Base-by-base conservation (phyloP, 352 stramenopile genomes). In the Pythium folliculosum region DNA sequence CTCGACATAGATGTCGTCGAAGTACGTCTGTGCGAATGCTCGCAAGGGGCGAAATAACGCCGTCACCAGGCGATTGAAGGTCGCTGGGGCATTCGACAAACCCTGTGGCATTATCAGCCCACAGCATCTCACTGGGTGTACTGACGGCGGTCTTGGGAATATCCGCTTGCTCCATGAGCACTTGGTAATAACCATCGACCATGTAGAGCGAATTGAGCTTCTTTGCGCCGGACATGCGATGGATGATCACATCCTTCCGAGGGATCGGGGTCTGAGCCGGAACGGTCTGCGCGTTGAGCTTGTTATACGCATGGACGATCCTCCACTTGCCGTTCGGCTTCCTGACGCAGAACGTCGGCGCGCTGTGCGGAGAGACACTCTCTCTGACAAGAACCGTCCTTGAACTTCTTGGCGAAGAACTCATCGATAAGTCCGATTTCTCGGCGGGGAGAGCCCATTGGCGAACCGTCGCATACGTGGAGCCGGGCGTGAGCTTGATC, bases 31-130 rank as follows among this genome's bases (percentile, higher is more conserved):
- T 5, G 60, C 50, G 48, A 70, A 76, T 0, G 21, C 54, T 8
- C 67, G 62, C 0, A 70, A 16, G 1, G 65, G 55, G 16, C 71
- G 45, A 9, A 82, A 65, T 1, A 75, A 14, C 19, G 72, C 51
- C 13, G 43, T 63, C 3, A 78, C 71, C 25, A 76, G 12, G 17
- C 76, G 59, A 66, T 82, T 80, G 60, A 80, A 82, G 0, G 72
- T 76, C 38, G 66, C 67, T 9, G 77, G 65, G 6, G 71, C 68
- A 38, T 76, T 78, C 0, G 35, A 64, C 7, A 79, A 60, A 0
- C 69, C 54, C 35, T 68, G 57, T 30, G 69, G 60, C 67, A 73
- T 75, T 14, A 72, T 67, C 0, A 77, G 32, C 52, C 52, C 48
- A 77, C 7, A 72, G 61, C 60, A 73, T 70, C 1, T 62, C 71